Evolutionary conservation across 2,329 filamentous ascomycete species (phyloP).

Genomic region (Coniella lustricola): DNA sequence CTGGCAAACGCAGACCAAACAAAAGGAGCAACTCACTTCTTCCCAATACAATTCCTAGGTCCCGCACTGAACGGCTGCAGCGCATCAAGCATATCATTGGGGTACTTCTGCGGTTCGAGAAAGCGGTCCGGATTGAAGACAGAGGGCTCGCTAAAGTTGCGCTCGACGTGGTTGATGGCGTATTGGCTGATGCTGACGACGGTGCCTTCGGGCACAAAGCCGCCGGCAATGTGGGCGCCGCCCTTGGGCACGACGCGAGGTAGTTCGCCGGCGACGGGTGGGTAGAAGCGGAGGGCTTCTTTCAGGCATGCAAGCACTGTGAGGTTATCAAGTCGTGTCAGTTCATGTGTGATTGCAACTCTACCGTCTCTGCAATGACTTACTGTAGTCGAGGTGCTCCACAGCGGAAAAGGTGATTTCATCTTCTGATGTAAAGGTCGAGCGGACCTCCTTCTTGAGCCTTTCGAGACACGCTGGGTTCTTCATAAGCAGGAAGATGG

Average conservation of each 20-base stretch:
- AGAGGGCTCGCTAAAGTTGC: slow-evolving; percentile 38
- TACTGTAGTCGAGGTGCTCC: slow-evolving; percentile 29
- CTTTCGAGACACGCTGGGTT: slow-evolving; percentile 25
- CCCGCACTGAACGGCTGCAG: slow-evolving; percentile 43
- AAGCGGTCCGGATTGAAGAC: slow-evolving; percentile 43
- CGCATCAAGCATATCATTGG: slow-evolving; percentile 33
- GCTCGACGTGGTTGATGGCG: slow-evolving; percentile 35
- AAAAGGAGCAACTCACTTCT: slow-evolving; percentile 31
- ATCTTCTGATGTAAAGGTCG: slow-evolving; percentile 25
- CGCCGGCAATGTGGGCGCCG: slow-evolving; percentile 26
- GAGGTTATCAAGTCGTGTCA: too few relatives aligned
- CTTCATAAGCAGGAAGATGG: slow-evolving; percentile 23
- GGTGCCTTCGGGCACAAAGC: slow-evolving; percentile 29
- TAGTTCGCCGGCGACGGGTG: slow-evolving; percentile 24
- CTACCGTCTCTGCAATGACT: slow-evolving; percentile 32
- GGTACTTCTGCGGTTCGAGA: slow-evolving; percentile 32
- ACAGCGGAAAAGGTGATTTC: slow-evolving; percentile 30
- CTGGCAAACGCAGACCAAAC: too few relatives aligned
- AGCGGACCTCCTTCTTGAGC: slow-evolving; percentile 32
- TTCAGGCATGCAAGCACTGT: slow-evolving; percentile 28
- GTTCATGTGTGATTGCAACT: too few relatives aligned
- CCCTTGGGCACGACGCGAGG: slow-evolving; percentile 25
- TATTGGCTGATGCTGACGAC: slow-evolving; percentile 36
- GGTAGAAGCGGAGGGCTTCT: slow-evolving; percentile 29
- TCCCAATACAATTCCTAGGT: slow-evolving; percentile 43